Conservation (phyloP, 106 monocot species). For the Phalaenopsis aphrodite region DNA sequence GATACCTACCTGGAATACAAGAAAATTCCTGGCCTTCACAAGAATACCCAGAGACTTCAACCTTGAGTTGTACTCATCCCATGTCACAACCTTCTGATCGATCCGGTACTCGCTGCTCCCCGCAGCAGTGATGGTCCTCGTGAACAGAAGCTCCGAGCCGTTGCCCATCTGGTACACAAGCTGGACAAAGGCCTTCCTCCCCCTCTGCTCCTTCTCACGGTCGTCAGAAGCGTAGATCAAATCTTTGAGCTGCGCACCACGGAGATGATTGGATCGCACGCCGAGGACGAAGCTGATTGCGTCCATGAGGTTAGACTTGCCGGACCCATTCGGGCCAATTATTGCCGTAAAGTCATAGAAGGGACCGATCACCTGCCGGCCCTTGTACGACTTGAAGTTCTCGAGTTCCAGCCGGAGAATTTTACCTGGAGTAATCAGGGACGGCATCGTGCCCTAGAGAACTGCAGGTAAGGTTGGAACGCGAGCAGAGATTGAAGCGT, state of each 20-base stretch:
- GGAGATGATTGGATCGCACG: constrained; percentile 78
- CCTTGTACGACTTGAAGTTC: constrained; percentile 99
- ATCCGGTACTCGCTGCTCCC: constrained; percentile 89
- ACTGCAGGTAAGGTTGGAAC: neutral
- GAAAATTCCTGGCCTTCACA: constrained; percentile 95
- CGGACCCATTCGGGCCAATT: constrained; percentile 95
- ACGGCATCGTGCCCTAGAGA: constrained; percentile 41
- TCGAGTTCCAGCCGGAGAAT: constrained; percentile 89
- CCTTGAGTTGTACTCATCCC: constrained; percentile 78
- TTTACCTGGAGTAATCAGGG: constrained; percentile 42
- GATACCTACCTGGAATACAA: constrained; percentile 74
- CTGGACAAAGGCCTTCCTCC: constrained; percentile 76
- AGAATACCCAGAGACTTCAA: constrained; percentile 91
- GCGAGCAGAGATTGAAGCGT: neutral
- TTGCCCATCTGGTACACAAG: constrained; percentile 56
- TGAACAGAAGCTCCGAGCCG: constrained; percentile 64
- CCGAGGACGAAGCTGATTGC: constrained; percentile 99
- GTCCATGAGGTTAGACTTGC: constrained; percentile 99
- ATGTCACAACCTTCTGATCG: constrained; percentile 58
- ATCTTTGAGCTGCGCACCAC: constrained; percentile 91
- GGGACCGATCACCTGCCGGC: constrained; percentile 81
- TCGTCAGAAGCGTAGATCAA: constrained; percentile 82
- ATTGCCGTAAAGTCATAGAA: constrained; percentile 95
- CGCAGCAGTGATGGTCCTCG: constrained; percentile 63
- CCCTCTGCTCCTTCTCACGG: constrained; percentile 68